A percentile compares a stretch with the other conserved stretches of the same genome.
These are phyloP conservation scores for Vaccinium macrocarpon DNA, from an alignment of 148 eudicot genomes.

Conservation along the genomic window DNA sequence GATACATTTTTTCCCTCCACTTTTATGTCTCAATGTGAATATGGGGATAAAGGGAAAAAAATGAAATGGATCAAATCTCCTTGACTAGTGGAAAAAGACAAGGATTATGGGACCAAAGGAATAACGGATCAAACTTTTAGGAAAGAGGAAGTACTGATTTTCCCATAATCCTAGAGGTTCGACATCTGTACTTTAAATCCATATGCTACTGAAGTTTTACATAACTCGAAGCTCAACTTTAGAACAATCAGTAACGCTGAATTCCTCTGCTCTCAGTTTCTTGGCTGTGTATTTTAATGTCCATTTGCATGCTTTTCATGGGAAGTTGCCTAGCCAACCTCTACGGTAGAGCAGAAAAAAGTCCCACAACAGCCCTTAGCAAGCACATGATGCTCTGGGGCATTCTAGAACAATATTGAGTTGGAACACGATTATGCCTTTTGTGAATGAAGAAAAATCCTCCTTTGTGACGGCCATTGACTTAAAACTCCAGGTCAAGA, in stretches of 20 bases:
- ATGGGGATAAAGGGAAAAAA: no score
- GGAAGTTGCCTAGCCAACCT: neutral
- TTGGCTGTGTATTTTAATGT: neutral
- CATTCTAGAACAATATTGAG: neutral
- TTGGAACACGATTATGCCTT: neutral
- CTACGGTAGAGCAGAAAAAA: neutral
- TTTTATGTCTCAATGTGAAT: no score
- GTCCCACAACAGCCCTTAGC: neutral
- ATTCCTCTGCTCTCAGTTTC: neutral
- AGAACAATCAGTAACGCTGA: neutral
- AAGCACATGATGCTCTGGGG: neutral
- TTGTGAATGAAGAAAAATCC: neutral
- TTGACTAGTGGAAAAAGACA: no score
- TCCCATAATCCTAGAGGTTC: neutral
- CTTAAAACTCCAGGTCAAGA: neutral
- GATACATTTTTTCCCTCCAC: no score
- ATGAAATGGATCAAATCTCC: no score
- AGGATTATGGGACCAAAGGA: no score
- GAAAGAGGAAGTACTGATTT: neutral
- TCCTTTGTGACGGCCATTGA: neutral
- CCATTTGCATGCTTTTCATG: neutral
- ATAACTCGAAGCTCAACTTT: neutral
- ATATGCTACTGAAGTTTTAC: neutral
- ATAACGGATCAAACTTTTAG: no score
- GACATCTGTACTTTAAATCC: neutral